Percentiles rank a stretch among this genome's conserved stretches.
Conservation (phyloP, 345 rosid genomes). For the Citrus sinensis region DVS_A1.0 CM039169.1:31194001-31194500, state of each 20-base stretch:
- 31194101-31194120: no score
- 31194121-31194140: not conserved
- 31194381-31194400: no score
- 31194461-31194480: constrained; percentile 18
- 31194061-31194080: not conserved
- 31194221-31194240: not conserved
- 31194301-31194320: not conserved
- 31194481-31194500: constrained; percentile 33
- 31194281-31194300: not conserved
- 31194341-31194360: not conserved
- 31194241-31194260: not conserved
- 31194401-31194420: no score
- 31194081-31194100: no score
- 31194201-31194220: not conserved
- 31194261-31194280: not conserved
- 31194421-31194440: no score
- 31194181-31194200: not conserved
- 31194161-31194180: not conserved
- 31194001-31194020: no score
- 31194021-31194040: not conserved
- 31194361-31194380: not conserved
- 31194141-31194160: not conserved
- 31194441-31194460: constrained; percentile 14
- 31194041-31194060: not conserved
- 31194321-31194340: no score